Evolutionary conservation across 129 eudicot genomes (phyloP), one percentile per base, ranked within the genome.

Genomic region (Escallonia rubra): DNA sequence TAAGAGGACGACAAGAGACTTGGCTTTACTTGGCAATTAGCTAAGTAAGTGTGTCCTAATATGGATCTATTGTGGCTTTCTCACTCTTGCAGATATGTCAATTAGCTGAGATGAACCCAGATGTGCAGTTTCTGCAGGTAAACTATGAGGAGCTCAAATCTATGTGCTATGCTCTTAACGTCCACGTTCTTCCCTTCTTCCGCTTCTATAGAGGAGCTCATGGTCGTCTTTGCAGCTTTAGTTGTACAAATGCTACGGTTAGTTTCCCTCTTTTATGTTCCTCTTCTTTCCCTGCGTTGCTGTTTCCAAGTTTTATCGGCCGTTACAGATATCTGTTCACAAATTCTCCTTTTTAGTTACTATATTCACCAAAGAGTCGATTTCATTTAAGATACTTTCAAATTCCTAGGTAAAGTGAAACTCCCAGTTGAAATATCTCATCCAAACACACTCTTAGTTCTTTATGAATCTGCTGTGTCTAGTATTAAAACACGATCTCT

Each of bases 231-330:
- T 85, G 92, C 72, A 89, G 96, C 86, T 89, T 89, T 51, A 89
- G 96, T 70, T 89, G 96, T 50, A 89, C 96, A 59, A 89, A 89
- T 83, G 96, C 96, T 49, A 89, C 96, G 90, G 96, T 89, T 67
- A 53, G 92, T 88, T 10, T 47, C 68, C 34, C 23, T 54, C 10
- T 46, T 23, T 54, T 6, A 5, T 46, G 47, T 42, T 5, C 42
- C 14, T 57, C 59, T 45, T 66, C 58, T 48, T 34, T 12, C 3
- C 42, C 62, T 11, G n/a, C 57, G 9, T 65, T 41, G 12, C n/a
- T 52, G 9, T 34, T 61, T 15, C 71, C 41, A 23, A 23, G 34
- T 23, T 23, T 23, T 23, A 23, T 23, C 1, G 34, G 1, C 34
- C 34, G 34, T 0, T 23, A 23, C 34, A 23, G 34, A 1, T 23